Percentiles rank a stretch among this genome's conserved stretches.
phyloP scores from a whole-genome alignment of 805 yeast species.

The Schwanniomyces yamadae region DNA sequence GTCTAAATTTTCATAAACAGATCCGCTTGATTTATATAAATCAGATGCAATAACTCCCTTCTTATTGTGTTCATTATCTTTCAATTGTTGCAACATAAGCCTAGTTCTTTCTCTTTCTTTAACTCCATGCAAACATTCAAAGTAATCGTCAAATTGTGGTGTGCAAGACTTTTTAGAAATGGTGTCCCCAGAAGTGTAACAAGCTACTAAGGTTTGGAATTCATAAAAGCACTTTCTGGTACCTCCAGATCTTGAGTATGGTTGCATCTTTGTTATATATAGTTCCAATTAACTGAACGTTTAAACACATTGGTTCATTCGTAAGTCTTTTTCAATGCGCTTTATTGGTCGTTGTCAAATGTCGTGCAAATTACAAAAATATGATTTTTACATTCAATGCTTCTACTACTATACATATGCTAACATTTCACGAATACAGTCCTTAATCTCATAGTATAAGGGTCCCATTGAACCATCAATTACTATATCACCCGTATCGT shows the following conservation, averaged over 20 bases:
- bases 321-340: constrained; percentile 7
- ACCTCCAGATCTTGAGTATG: constrained; percentile 47
- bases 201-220: constrained; percentile 43
- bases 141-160: constrained; percentile 46
- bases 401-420: constrained; percentile 55
- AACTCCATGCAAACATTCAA: constrained; percentile 46
- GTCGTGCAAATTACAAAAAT: neutral
- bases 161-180: constrained; percentile 40
- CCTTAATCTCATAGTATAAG: constrained; percentile 75
- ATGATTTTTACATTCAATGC: neutral
- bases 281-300: constrained; percentile 15
- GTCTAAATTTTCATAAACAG: constrained; percentile 44
- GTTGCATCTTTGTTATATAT: constrained; percentile 48
- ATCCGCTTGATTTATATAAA: constrained; percentile 40
- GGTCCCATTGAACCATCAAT: constrained; percentile 80
- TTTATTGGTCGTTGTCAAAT: neutral
- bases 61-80: constrained; percentile 41
- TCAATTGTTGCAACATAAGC: constrained; percentile 45
- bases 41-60: constrained; percentile 43
- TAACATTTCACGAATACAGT: constrained; percentile 67
- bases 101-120: constrained; percentile 47
- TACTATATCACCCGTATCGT: constrained; percentile 74
- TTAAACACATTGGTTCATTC: too few species aligned
- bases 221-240: constrained; percentile 49
- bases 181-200: constrained; percentile 47